Percentiles rank a stretch among this genome's conserved stretches.
These are phyloP conservation scores for Trichoderma polysporum DNA, from an alignment of 2,329 filamentous ascomycete genomes.

Conservation along the genomic window DNA sequence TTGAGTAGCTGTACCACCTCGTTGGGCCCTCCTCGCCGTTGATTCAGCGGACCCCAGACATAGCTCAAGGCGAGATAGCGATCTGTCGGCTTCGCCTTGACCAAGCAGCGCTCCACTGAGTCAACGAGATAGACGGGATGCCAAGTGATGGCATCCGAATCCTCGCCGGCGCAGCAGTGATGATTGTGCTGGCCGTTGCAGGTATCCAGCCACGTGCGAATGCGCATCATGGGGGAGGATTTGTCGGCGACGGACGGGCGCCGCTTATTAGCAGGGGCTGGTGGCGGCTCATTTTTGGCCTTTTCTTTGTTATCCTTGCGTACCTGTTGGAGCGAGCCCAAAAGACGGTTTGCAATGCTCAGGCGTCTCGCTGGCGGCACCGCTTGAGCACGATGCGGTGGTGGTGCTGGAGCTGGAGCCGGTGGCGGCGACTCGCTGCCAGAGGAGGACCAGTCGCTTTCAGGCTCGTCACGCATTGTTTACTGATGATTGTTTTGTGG, in stretches of 20 bases:
- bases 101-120: constrained; percentile 40
- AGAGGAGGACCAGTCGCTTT: constrained; percentile 10
- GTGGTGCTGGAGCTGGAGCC: neutral
- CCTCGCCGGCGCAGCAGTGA: constrained; percentile 38
- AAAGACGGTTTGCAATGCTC: constrained; percentile 43
- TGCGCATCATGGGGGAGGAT: constrained; percentile 38
- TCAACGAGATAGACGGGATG: constrained; percentile 44
- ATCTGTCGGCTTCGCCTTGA: constrained; percentile 40
- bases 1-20: constrained; percentile 35
- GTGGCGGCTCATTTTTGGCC: constrained; percentile 11
- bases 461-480: constrained; percentile 4
- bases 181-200: constrained; percentile 44
- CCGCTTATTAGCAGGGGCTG: constrained; percentile 27
- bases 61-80: constrained; percentile 49
- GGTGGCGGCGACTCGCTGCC: constrained; percentile 19
- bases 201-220: constrained; percentile 45
- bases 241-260: constrained; percentile 35
- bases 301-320: constrained; percentile 32
- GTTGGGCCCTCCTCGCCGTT: constrained; percentile 30
- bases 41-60: constrained; percentile 38
- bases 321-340: constrained; percentile 36
- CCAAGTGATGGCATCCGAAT: constrained; percentile 35
- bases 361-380: constrained; percentile 37
- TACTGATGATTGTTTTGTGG: neutral
- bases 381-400: constrained; percentile 20